Percentiles rank a stretch among this genome's conserved stretches.
These are phyloP conservation scores for Plasmodium chabaudi DNA, from an alignment of 169 alveolate species.

Conservation along the genomic window DNA sequence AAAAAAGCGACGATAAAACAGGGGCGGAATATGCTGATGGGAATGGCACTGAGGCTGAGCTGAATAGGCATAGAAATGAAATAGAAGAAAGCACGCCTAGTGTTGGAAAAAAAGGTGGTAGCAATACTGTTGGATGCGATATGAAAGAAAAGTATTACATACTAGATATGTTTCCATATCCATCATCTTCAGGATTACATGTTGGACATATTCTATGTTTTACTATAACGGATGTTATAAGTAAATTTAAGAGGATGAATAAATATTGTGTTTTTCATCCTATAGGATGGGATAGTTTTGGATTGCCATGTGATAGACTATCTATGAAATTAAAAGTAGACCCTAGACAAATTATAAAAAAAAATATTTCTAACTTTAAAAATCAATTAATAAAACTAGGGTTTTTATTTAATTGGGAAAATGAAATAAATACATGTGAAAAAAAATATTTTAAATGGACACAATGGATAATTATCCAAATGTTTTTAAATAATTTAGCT, in stretches of 20 bases:
- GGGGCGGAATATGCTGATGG: background rate
- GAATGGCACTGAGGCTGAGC: background rate
- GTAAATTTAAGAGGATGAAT: slow-evolving; percentile 89
- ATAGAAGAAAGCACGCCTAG: background rate
- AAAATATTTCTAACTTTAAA: slow-evolving; percentile 88
- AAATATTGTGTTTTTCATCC: slow-evolving; percentile 92
- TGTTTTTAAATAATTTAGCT: slow-evolving; percentile 88
- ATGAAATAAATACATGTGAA: slow-evolving; percentile 91
- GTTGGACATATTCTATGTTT: slow-evolving; percentile 94
- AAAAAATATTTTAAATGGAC: slow-evolving; percentile 92
- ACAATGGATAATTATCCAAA: slow-evolving; percentile 90
- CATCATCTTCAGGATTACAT: slow-evolving; percentile 93
- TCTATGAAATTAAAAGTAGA: slow-evolving; percentile 86
- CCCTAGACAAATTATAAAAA: slow-evolving; percentile 84
- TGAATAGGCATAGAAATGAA: background rate
- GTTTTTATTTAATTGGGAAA: slow-evolving; percentile 91
- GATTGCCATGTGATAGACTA: slow-evolving; percentile 94
- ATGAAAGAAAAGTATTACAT: slow-evolving; percentile 83
- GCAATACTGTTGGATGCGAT: background rate
- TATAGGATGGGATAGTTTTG: slow-evolving; percentile 96
- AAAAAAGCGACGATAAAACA: background rate
- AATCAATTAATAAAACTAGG: slow-evolving; percentile 90
- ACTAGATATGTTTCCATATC: slow-evolving; percentile 94
- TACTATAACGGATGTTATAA: slow-evolving; percentile 90
- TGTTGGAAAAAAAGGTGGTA: background rate